A percentile compares a stretch with the other conserved stretches of the same genome.
Evolutionary conservation across 2,329 filamentous ascomycete genomes (phyloP).

Genomic region (Aspergillus pseudoglaucus): DNA sequence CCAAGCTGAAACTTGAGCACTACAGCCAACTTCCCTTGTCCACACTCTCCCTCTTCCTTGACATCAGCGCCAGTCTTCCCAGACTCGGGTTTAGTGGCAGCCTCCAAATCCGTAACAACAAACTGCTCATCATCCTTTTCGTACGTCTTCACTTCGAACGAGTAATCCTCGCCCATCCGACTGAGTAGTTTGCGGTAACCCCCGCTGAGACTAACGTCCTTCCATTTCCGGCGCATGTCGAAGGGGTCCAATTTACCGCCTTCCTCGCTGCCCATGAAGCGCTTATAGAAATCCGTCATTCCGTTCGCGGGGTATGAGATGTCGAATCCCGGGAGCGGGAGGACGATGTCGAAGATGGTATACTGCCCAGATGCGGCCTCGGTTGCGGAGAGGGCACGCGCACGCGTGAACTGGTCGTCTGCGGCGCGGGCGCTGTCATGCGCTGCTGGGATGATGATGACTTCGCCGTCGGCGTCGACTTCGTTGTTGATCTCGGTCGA

Average conservation of each 20-base stretch:
- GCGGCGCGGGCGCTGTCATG: conserved; percentile 50
- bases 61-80: conserved; percentile 4
- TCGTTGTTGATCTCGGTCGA: conserved; percentile 31
- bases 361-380: conserved; percentile 72
- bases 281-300: conserved; percentile 73
- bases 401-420: conserved; percentile 59
- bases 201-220: conserved; percentile 82
- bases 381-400: conserved; percentile 65
- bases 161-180: conserved; percentile 57
- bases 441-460: conserved; percentile 55
- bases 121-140: conserved; percentile 65
- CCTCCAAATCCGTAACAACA: conserved; percentile 78
- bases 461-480: conserved; percentile 57
- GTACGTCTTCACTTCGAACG: conserved; percentile 66
- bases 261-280: conserved; percentile 74
- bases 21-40: conserved; percentile 55
- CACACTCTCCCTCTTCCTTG: neutral
- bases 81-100: conserved; percentile 44
- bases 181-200: conserved; percentile 81
- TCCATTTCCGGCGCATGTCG: conserved; percentile 78
- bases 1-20: conserved; percentile 69
- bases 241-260: conserved; percentile 76
- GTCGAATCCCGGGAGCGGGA: conserved; percentile 89
- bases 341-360: conserved; percentile 78
- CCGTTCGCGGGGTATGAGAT: conserved; percentile 79